Percentiles rank a stretch among this genome's conserved stretches.
Evolutionary conservation across 495 filamentous ascomycete genomes (phyloP).

Genomic region (Penicillium coffeae): DNA sequence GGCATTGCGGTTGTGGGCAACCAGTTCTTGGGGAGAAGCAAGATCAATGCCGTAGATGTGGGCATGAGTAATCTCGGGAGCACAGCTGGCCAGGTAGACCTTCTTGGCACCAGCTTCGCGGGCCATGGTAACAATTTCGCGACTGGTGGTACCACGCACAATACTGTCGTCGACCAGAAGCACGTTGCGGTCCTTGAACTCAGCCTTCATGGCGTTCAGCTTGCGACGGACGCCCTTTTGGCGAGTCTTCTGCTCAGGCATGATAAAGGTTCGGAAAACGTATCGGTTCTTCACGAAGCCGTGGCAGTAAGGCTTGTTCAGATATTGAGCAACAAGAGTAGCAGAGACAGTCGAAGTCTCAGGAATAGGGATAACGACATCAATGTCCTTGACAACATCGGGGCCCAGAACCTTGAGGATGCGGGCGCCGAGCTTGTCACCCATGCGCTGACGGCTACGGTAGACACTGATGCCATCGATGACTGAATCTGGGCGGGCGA

Average conservation of each 20-base stretch:
- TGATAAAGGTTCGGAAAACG: conserved; percentile 94
- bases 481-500: conserved; percentile 79
- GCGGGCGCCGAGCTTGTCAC: conserved; percentile 76
- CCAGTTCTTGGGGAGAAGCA: conserved; percentile 74
- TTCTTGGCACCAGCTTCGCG: conserved; percentile 85
- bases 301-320: conserved; percentile 78
- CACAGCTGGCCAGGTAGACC: conserved; percentile 85
- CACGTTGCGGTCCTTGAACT: conserved; percentile 82
- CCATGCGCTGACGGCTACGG: conserved; percentile 87
- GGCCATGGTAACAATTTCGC: conserved; percentile 93
- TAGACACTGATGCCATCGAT: conserved; percentile 94
- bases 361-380: conserved; percentile 86
- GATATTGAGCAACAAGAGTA: conserved; percentile 67
- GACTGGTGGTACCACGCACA: conserved; percentile 84
- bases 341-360: conserved; percentile 86
- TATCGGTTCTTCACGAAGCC: conserved; percentile 95
- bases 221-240: conserved; percentile 59
- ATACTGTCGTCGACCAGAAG: conserved; percentile 91
- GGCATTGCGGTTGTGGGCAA: conserved; percentile 73
- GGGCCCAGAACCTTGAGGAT: conserved; percentile 69
- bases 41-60: conserved; percentile 90
- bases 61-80: conserved; percentile 77
- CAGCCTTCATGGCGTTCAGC: conserved; percentile 78
- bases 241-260: conserved; percentile 80
- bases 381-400: conserved; percentile 76